Evolutionary conservation across 169 alveolate species (phyloP).

Genomic region (Eimeria zaria): DNA sequence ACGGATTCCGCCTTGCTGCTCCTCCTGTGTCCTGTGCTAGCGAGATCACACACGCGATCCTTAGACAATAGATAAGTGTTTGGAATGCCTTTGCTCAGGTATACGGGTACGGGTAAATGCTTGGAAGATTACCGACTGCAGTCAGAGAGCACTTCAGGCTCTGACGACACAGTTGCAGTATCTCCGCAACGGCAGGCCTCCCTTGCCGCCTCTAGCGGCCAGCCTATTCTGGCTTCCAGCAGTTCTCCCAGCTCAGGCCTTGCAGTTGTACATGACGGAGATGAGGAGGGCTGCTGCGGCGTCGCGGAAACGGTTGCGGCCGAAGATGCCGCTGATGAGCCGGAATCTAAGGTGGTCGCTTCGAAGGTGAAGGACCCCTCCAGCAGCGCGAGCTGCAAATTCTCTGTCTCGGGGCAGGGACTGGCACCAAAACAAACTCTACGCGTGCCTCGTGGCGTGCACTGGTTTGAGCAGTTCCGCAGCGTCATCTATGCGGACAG

Average conservation of each 20-base stretch:
- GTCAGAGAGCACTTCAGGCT: constrained; percentile 41
- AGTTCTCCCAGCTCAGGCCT: neutral
- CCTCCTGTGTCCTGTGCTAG: neutral
- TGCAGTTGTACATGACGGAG: neutral
- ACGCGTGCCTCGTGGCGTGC: constrained; percentile 39
- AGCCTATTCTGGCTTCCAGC: neutral
- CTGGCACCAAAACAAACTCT: constrained; percentile 2
- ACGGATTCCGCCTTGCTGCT: neutral
- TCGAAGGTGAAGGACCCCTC: constrained; percentile 27
- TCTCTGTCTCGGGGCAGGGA: neutral
- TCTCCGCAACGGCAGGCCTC: constrained; percentile 36
- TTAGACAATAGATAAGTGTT: neutral
- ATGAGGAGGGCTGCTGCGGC: constrained; percentile 4
- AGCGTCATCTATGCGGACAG: constrained; percentile 71
- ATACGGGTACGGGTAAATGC: constrained; percentile 63
- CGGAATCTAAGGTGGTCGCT: neutral
- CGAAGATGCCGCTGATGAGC: neutral
- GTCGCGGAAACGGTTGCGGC: neutral
- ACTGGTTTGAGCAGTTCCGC: constrained; percentile 22
- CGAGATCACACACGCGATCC: neutral
- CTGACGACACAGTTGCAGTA: neutral
- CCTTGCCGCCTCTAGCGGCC: neutral
- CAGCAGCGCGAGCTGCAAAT: neutral
- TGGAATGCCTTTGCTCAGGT: constrained; percentile 33
- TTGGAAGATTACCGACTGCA: constrained; percentile 57